phyloP scores from a whole-genome alignment of 1,139 yeast genomes.

The Blastobotrys malaysiensis region DNA sequence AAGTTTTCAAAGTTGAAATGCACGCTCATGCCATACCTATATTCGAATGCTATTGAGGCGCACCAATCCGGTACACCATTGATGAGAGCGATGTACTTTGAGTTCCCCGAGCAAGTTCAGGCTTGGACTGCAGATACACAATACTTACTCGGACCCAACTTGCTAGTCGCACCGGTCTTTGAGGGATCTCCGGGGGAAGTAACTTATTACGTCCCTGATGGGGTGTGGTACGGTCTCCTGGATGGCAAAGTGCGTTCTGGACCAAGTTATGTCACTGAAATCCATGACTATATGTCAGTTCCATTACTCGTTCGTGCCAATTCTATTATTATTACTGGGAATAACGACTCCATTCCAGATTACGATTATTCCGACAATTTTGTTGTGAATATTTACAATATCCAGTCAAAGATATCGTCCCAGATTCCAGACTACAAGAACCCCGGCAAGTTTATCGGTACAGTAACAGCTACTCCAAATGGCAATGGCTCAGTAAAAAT shows the following conservation, averaged over 20 bases:
- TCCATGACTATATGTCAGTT: conserved; percentile 33
- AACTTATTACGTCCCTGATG: conserved; percentile 33
- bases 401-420: conserved; percentile 5
- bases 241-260: conserved; percentile 34
- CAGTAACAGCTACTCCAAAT: conserved; percentile 1
- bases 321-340: conserved; percentile 27
- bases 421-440: conserved; percentile 11
- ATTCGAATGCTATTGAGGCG: conserved; percentile 32
- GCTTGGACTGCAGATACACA: conserved; percentile 34
- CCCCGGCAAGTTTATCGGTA: conserved; percentile 7
- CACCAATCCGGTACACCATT: conserved; percentile 33
- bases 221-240: conserved; percentile 36
- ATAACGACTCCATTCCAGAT: conserved; percentile 12
- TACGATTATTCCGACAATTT: conserved; percentile 20
- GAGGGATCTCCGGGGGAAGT: conserved; percentile 30
- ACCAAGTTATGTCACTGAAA: conserved; percentile 32
- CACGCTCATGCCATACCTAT: conserved; percentile 36
- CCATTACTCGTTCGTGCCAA: conserved; percentile 35
- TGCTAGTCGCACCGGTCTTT: conserved; percentile 38
- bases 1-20: conserved; percentile 37
- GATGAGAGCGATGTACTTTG: conserved; percentile 35
- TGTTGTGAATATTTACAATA: conserved; percentile 12
- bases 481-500: not conserved
- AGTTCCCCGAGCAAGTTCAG: conserved; percentile 31
- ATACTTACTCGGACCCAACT: conserved; percentile 34